Conservation (phyloP, 257 asterid species). For the Solanum pennellii region DNA sequence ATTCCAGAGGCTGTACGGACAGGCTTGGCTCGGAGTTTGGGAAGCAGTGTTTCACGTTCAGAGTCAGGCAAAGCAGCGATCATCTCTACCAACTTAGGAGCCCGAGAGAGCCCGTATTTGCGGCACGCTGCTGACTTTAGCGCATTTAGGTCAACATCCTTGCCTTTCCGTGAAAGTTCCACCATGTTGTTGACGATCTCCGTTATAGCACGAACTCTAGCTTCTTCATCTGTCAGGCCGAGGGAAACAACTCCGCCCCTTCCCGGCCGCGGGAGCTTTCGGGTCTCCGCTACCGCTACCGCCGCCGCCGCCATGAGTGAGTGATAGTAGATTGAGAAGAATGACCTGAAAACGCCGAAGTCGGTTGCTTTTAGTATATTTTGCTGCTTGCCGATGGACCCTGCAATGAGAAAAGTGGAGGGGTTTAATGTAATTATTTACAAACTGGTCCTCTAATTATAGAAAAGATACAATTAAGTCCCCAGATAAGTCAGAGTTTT, state of each 20-base stretch:
- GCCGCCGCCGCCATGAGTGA: slow-evolving; percentile 43
- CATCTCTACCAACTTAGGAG: slow-evolving; percentile 98
- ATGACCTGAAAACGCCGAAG: neutral
- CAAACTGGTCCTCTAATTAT: neutral
- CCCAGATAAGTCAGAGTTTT: neutral
- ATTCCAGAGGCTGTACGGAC: slow-evolving; percentile 98
- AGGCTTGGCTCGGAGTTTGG: slow-evolving; percentile 91
- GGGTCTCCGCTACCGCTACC: slow-evolving; percentile 37
- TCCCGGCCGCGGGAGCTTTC: slow-evolving; percentile 92
- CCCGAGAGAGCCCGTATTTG: slow-evolving; percentile 80
- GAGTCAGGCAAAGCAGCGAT: slow-evolving; percentile 92
- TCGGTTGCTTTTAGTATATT: neutral
- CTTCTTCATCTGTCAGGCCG: slow-evolving; percentile 82
- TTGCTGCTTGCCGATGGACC: neutral
- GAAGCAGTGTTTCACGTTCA: slow-evolving; percentile 75
- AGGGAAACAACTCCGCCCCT: slow-evolving; percentile 83
- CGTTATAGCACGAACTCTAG: slow-evolving; percentile 87
- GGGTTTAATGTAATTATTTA: neutral
- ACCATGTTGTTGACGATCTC: slow-evolving; percentile 91
- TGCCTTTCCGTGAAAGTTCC: slow-evolving; percentile 76
- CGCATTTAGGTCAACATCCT: slow-evolving; percentile 81
- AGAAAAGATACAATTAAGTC: neutral
- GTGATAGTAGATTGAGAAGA: neutral
- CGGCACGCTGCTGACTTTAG: slow-evolving; percentile 88
- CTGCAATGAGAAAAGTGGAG: neutral